Evolutionary conservation across 257 asterid genomes (phyloP).

Genomic region (Gentiana dahurica): DNA sequence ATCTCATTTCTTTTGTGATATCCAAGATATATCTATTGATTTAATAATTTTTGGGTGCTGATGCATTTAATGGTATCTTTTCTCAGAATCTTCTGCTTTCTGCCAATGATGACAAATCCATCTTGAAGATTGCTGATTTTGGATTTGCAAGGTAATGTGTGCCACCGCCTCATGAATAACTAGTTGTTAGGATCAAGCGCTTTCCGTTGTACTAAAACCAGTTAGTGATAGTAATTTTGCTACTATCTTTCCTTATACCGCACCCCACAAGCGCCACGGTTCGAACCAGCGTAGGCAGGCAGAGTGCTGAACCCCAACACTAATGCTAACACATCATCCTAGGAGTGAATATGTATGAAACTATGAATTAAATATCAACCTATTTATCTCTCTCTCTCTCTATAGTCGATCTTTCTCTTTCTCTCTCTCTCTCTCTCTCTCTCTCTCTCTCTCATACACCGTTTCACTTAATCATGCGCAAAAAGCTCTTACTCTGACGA

Average conservation of each 20-base stretch:
- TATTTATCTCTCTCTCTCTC: too few relatives aligned
- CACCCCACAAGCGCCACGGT: too few relatives aligned
- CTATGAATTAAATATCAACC: too few relatives aligned
- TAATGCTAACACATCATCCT: not conserved
- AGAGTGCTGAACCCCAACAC: too few relatives aligned
- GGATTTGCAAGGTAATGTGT: conserved; percentile 69
- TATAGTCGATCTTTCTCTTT: not conserved
- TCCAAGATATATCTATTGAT: not conserved
- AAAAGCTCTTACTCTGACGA: too few relatives aligned
- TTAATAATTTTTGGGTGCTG: not conserved
- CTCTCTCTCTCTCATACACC: too few relatives aligned
- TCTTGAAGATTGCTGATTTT: conserved; percentile 46
- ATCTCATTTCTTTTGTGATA: not conserved
- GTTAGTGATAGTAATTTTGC: too few relatives aligned
- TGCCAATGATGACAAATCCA: conserved; percentile 26
- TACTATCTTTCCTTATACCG: too few relatives aligned
- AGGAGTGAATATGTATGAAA: not conserved
- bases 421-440: not conserved
- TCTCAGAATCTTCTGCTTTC: conserved; percentile 43
- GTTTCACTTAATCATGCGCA: too few relatives aligned
- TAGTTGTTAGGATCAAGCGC: too few relatives aligned
- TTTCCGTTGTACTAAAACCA: too few relatives aligned
- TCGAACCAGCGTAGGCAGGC: too few relatives aligned
- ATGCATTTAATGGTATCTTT: not conserved
- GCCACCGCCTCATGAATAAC: not conserved